These are phyloP conservation scores for Fusarium sp. DNA, from an alignment of 2,329 filamentous ascomycete genomes.

Conservation along the genomic window DNA sequence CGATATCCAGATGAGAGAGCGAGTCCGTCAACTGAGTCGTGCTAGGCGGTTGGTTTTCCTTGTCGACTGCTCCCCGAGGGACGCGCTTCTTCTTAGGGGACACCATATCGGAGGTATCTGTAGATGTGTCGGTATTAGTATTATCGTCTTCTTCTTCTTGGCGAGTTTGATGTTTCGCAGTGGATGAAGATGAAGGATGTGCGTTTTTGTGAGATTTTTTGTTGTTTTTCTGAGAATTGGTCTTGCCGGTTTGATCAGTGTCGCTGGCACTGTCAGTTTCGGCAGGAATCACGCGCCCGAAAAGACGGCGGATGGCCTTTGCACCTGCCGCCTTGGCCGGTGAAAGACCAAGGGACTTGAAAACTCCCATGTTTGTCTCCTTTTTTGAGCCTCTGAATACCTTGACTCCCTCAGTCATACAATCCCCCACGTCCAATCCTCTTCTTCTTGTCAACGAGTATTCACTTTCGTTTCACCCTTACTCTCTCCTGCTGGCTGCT, in stretches of 20 bases:
- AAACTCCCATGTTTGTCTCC: slow-evolving; percentile 41
- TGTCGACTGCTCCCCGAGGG: slow-evolving; percentile 29
- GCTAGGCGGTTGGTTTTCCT: slow-evolving; percentile 50
- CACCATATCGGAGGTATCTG: slow-evolving; percentile 39
- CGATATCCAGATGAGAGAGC: slow-evolving; percentile 39
- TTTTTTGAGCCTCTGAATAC: not conserved
- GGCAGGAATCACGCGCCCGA: slow-evolving; percentile 47
- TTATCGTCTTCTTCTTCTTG: not conserved
- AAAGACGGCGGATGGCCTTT: slow-evolving; percentile 49
- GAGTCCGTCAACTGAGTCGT: slow-evolving; percentile 14
- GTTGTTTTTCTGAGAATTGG: slow-evolving; percentile 11
- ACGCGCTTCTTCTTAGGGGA: slow-evolving; percentile 7
- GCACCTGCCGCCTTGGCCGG: slow-evolving; percentile 49
- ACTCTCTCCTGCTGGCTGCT: not conserved
- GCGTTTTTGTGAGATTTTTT: slow-evolving; percentile 6
- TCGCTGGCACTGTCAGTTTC: slow-evolving; percentile 34
- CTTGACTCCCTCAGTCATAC: slow-evolving; percentile 5
- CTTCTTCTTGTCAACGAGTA: not conserved
- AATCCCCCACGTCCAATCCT: not conserved
- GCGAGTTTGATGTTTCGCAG: not conserved
- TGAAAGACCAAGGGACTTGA: slow-evolving; percentile 50
- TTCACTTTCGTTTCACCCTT: not conserved
- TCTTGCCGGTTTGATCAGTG: slow-evolving; percentile 33
- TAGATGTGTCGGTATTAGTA: slow-evolving; percentile 3
- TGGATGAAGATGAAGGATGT: not conserved